These are phyloP conservation scores for Hanseniaspora singularis DNA, from an alignment of 805 yeast genomes.

Conservation along the genomic window DNA sequence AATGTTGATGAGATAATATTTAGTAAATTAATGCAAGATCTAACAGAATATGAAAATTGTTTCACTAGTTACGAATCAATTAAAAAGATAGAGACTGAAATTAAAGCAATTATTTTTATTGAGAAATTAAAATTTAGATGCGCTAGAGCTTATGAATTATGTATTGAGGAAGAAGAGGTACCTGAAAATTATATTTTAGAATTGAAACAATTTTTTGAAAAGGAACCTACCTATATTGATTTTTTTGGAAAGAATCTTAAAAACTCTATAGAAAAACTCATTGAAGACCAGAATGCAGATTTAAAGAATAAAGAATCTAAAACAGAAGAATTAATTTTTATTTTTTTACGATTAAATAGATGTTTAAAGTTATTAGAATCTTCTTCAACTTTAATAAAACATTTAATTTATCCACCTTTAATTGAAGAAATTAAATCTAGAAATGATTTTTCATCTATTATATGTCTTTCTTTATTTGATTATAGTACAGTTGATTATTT, in stretches of 20 bases:
- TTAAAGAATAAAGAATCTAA: too few species aligned
- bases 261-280: background rate
- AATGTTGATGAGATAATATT: too few species aligned
- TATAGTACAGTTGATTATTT: background rate
- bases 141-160: background rate
- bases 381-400: background rate
- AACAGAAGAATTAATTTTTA: background rate
- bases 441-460: background rate
- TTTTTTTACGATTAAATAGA: background rate
- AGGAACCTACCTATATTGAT: background rate
- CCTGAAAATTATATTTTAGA: background rate
- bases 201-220: background rate
- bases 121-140: background rate
- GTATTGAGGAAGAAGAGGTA: background rate
- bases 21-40: background rate
- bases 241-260: background rate
- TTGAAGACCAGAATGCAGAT: too few species aligned
- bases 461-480: constrained; percentile 1
- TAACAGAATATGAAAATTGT: background rate
- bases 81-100: background rate
- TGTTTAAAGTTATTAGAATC: background rate
- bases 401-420: background rate
- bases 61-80: background rate
- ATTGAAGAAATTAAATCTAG: background rate
- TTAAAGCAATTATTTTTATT: background rate